Percentiles rank a stretch among this genome's conserved stretches.
Conservation (phyloP, 2,329 filamentous ascomycete genomes). For the Sporothrix brunneoviolacea region DNA sequence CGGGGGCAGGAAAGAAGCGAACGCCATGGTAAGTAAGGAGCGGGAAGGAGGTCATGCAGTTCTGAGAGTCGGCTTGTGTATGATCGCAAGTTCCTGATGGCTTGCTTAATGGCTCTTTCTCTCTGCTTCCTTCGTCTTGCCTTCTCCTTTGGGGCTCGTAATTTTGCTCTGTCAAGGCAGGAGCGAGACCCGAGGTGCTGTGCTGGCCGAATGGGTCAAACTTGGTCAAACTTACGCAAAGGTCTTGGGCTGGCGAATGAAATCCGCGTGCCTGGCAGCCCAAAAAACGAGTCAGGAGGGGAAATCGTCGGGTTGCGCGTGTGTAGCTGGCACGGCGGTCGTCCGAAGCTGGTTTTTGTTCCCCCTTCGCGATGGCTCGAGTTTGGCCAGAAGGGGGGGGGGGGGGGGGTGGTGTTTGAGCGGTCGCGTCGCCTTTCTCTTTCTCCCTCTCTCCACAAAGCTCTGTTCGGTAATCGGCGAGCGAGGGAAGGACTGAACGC, state of each 20-base stretch:
- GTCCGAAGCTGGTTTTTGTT: not conserved
- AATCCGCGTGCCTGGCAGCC: slow-evolving; percentile 14
- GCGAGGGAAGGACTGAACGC: slow-evolving; percentile 5
- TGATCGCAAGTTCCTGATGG: not conserved
- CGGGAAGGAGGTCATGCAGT: slow-evolving; percentile 1
- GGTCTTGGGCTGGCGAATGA: slow-evolving; percentile 10
- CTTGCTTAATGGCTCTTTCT: not conserved
- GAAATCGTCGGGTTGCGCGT: not conserved
- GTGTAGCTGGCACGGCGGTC: not conserved
- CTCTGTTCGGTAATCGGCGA: slow-evolving; percentile 1
- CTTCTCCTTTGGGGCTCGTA: not conserved
- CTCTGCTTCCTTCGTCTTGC: not conserved
- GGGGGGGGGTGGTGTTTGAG: not conserved
- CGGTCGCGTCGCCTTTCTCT: not conserved
- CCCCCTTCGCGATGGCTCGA: not conserved
- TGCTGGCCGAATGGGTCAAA: not conserved
- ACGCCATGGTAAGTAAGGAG: slow-evolving; percentile 2
- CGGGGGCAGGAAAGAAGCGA: not conserved
- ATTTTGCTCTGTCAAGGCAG: not conserved
- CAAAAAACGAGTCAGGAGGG: not conserved
- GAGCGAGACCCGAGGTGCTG: not conserved
- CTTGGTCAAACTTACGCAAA: slow-evolving; percentile 13
- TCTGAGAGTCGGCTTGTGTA: too few relatives aligned
- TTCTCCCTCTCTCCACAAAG: not conserved
- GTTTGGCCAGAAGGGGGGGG: not conserved